Base-by-base conservation (phyloP, 768 basidiomycete species). In the Galerina sulciceps region DNA sequence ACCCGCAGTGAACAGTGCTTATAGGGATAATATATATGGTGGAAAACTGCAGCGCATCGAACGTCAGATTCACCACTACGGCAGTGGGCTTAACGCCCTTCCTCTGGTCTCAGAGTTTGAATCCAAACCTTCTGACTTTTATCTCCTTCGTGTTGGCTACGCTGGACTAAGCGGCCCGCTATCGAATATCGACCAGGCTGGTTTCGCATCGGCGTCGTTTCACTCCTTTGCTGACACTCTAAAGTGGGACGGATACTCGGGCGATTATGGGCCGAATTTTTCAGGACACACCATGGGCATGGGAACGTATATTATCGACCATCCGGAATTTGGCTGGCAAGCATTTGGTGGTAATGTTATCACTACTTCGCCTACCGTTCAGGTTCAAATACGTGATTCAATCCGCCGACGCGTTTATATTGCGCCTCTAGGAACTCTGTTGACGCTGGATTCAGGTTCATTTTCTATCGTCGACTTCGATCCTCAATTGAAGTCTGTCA, bases 261-360 rank as follows among this genome's bases (percentile, higher is more conserved):
- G 83, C 47, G 84, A 85, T 64, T 85, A 85, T 62, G 84, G 84
- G 45, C 84, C 84, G 6, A 84, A 84, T 69, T 84, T 84, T 65
- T 82, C 82, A 49, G 83, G 83, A 10, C 81, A 81, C 65, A 63
- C 79, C 5, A 79, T 85, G 75, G 80, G 81, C 26, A 80, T 78
- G 57, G 78, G 76, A 46, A 78, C 79, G 0, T 78, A 72, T 49
- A 73, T 85, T 64, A 68, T 84, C 59, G 74, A 84, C 57, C 82
- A 85, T 55, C 81, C 83, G 17, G 76, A 79, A 61, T 85, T 85
- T 64, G 84, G 83, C n/a, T 85, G 83, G 83, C 83, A 85, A 67
- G 83, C 83, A 9, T 83, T 84, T 62, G 84, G 83, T 43, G 83
- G 84, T 5, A 79, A 74, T 36, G 70, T 85, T 37, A 62, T 75